Conservation (phyloP, 1,284 basidiomycete species). For the Microbotryomycetes sp. region DNA sequence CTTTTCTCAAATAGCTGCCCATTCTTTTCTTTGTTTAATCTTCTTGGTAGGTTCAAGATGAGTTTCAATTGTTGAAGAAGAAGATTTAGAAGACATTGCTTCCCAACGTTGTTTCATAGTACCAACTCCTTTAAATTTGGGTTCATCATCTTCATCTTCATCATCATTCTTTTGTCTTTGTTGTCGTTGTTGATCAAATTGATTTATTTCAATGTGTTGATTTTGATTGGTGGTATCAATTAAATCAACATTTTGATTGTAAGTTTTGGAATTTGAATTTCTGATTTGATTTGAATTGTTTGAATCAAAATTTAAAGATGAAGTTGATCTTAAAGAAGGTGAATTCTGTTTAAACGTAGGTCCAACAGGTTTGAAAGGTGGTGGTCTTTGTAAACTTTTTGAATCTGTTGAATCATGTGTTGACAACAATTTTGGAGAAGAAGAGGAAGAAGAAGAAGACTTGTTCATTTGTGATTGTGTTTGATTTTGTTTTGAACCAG, state of each 20-base stretch:
- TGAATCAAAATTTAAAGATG: too few species aligned
- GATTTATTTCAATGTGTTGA: neutral
- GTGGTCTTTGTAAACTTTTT: neutral
- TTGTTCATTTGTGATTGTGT: too few species aligned
- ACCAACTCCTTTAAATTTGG: constrained; percentile 27
- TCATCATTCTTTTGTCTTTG: neutral
- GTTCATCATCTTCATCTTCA: constrained; percentile 24
- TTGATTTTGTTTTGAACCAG: too few species aligned
- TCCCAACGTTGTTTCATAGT: constrained; percentile 33
- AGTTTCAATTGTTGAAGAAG: neutral
- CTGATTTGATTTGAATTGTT: too few species aligned
- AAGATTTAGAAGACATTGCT: constrained; percentile 10
- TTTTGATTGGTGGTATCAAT: neutral
- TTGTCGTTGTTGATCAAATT: neutral
- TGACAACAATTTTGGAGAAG: neutral
- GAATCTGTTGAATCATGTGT: neutral
- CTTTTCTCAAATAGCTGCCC: constrained; percentile 11
- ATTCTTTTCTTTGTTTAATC: constrained; percentile 9
- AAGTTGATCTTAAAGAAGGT: too few species aligned
- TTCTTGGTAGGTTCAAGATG: neutral
- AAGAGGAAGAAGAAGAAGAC: neutral
- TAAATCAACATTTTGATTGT: neutral
- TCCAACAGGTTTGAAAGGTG: constrained; percentile 25
- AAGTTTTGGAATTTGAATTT: neutral
- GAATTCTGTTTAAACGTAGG: too few species aligned